phyloP scores from a whole-genome alignment of 2,329 filamentous ascomycete species.

The Colletotrichum echinochloae region DNA sequence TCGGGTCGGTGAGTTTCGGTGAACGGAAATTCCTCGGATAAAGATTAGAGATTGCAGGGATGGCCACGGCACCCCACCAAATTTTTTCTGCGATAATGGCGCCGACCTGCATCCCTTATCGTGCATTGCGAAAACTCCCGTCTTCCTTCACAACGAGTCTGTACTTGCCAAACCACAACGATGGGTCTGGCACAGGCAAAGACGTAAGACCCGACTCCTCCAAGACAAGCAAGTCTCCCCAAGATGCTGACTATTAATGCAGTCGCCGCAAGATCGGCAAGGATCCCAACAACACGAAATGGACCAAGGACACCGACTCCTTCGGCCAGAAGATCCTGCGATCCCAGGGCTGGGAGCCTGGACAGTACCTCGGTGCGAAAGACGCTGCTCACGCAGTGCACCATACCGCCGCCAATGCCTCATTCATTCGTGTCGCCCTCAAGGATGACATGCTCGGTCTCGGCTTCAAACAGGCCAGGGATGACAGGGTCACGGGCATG shows the following conservation, averaged over 20 bases:
- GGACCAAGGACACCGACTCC: slow-evolving; percentile 82
- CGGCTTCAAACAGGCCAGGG: slow-evolving; percentile 81
- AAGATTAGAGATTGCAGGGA: slow-evolving; percentile 24
- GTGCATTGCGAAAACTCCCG: slow-evolving; percentile 27
- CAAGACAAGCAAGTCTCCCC: not conserved
- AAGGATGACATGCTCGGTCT: slow-evolving; percentile 94
- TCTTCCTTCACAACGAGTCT: slow-evolving; percentile 21
- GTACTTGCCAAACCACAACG: slow-evolving; percentile 34
- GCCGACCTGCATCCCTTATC: slow-evolving; percentile 27
- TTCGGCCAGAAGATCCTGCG: slow-evolving; percentile 93
- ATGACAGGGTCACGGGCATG: slow-evolving; percentile 85
- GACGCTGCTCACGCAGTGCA: slow-evolving; percentile 80
- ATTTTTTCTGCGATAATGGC: slow-evolving; percentile 40
- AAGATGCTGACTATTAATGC: slow-evolving; percentile 13
- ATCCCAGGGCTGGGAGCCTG: slow-evolving; percentile 90
- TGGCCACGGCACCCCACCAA: slow-evolving; percentile 33
- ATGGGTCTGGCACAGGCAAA: slow-evolving; percentile 41
- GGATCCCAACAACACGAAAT: slow-evolving; percentile 96
- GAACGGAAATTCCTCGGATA: slow-evolving; percentile 22
- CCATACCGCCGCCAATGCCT: slow-evolving; percentile 83
- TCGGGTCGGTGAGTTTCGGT: not conserved
- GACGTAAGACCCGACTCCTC: slow-evolving; percentile 11
- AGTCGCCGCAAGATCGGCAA: slow-evolving; percentile 78
- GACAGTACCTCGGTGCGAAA: slow-evolving; percentile 82
- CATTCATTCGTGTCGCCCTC: slow-evolving; percentile 85